Evolutionary conservation across 306 rosid species (phyloP), one percentile per base, ranked within the genome.

Genomic region (Acmispon strigosus): DNA sequence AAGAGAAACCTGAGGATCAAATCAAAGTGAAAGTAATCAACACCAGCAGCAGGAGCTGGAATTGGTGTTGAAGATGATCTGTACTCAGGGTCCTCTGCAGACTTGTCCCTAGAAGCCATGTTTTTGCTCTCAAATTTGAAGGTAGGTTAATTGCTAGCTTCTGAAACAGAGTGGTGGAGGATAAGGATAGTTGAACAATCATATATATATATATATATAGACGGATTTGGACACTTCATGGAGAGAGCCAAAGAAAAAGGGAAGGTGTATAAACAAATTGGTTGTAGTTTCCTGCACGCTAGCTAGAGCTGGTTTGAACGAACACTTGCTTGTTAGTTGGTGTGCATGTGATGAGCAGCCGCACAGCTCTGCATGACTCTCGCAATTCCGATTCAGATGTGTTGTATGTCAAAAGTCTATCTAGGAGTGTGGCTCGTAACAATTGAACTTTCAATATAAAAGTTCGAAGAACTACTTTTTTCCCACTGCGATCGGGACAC

Each of bases 51-150:
- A 42, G 80, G 69, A 19, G 77, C 78, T 7, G 75, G 51, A 10
- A 58, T 57, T 10, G 78, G 47, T 14, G 62, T 63, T 10, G 77
- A 51, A 1, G 66, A 53, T 29, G 79, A 10, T 50, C 41, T 76
- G 36, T 67, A 55, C 65, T 88, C 98, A 12, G 85, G 56, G 74
- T 81, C 87, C 3, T n/a, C 48, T 11, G 81, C n/a, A n/a, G n/a
- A n/a, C 63, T 86, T 86, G 10, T 84, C 90, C 34, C 85, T 69
- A 49, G 96, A 76, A 18, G 92, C 88, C 97, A 92, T 91, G 43
- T 72, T 19, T 51, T 19, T 43, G 7, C 47, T 66, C 11, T 13
- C 43, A 13, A 15, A 36, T 16, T 18, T 6, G n/a, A 19, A 36
- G 66, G 4, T 73, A 19, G 50, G 4, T 45, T 16, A 36, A 11